phyloP scores from a whole-genome alignment of 2,329 filamentous ascomycete genomes.

The Neonectria faginata region DNA sequence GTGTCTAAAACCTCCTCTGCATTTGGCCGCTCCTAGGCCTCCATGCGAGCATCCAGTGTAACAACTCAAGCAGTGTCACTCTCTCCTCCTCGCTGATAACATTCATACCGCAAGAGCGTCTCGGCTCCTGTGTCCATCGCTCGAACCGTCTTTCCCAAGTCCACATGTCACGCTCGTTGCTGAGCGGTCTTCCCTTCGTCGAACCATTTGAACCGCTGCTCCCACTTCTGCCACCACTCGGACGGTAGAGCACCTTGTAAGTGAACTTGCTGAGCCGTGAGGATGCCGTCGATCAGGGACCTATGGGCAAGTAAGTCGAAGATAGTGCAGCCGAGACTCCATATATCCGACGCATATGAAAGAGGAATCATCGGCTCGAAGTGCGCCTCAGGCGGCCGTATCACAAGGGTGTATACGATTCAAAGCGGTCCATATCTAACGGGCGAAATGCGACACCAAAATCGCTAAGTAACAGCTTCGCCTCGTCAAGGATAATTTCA shows the following conservation, averaged over 20 bases:
- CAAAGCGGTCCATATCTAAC: slow-evolving; percentile 31
- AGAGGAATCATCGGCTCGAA: slow-evolving; percentile 52
- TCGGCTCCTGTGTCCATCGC: slow-evolving; percentile 25
- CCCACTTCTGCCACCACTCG: slow-evolving; percentile 42
- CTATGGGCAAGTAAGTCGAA: slow-evolving; percentile 49
- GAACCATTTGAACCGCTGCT: slow-evolving; percentile 36
- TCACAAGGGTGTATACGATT: slow-evolving; percentile 48
- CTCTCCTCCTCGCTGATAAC: slow-evolving; percentile 10
- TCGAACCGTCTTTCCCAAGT: slow-evolving; percentile 27
- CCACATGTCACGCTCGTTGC: slow-evolving; percentile 19
- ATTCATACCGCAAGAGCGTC: slow-evolving; percentile 14
- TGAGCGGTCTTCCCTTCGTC: slow-evolving; percentile 30
- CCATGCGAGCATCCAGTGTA: slow-evolving; percentile 30
- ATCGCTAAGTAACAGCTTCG: slow-evolving; percentile 45
- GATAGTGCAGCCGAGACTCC: slow-evolving; percentile 54
- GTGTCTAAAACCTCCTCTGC: slow-evolving; percentile 24
- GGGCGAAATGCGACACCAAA: slow-evolving; percentile 53
- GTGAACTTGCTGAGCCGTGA: slow-evolving; percentile 35
- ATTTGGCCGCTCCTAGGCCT: slow-evolving; percentile 21
- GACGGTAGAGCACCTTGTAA: slow-evolving; percentile 32
- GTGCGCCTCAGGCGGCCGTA: slow-evolving; percentile 50
- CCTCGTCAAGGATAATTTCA: slow-evolving; percentile 43
- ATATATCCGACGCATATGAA: slow-evolving; percentile 53
- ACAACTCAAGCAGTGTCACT: slow-evolving; percentile 14
- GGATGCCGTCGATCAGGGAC: slow-evolving; percentile 35